Evolutionary conservation across 1,139 yeast genomes (phyloP), one percentile per base, ranked within the genome.

Genomic region (Saccharomyces hybrid): DNA sequence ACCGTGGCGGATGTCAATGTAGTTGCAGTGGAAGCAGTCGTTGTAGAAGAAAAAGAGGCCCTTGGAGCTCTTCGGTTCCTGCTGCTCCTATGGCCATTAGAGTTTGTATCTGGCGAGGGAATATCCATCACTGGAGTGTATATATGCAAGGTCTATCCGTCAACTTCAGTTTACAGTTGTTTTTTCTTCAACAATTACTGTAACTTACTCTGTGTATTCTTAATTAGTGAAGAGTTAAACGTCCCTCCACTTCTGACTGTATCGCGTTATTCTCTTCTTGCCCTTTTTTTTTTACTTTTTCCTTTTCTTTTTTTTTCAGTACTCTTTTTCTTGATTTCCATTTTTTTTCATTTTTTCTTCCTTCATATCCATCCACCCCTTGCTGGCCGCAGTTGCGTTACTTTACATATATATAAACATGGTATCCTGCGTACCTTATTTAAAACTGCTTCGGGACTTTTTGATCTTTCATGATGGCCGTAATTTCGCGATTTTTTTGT

Each of bases 1-100:
- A 63, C 54, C 9, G 62, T 52, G 2, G 63, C 60, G 4, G 70
- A 66, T 2, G 70, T 65, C 32, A 66, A 53, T 13, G 72, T 68
- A 7, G 67, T 59, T 2, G 68, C 59, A 2, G 70, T 67, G n/a
- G 70, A 65, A 16, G 63, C 58, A 2, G 68, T 66, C 52, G 63
- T 59, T 19, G 61, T 54, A 6, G 72, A 68, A 9, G 72, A 67
- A 54, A 67, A 63, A 1, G 71, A 67, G 2, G 58, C 55, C 32
- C 66, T 53, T 7, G 52, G 49, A 13, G 52, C 47, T 19, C 57
- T 49, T 16, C 44, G 46, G 16, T 54, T 23, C 25, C 57, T 32
- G n/a, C 19, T 29, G 29, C 34, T 48, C 9, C 32, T 42, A n/a
- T 29, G 41, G n/a, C 9, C 25, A 38, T 38, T 5, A 25, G 4